A percentile compares a stretch with the other conserved stretches of the same genome.
phyloP scores from a whole-genome alignment of 257 asterid genomes.

The Solanum rostratum region DNA sequence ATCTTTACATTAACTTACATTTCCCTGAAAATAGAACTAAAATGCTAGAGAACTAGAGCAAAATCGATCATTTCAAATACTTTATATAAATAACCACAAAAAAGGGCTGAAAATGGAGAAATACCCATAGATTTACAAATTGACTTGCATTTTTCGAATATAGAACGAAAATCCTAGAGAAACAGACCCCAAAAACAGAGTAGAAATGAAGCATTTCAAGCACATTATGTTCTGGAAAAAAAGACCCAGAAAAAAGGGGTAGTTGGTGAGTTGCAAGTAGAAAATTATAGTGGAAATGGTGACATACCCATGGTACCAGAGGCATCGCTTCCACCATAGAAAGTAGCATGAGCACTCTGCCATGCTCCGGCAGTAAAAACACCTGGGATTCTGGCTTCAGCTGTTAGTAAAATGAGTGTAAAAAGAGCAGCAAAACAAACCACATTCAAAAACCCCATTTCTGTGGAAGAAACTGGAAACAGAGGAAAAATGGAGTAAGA shows the following conservation, averaged over 20 bases:
- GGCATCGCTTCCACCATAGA: constrained; percentile 85
- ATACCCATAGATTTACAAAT: constrained; percentile 40
- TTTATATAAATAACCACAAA: not conserved
- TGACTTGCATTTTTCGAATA: not conserved
- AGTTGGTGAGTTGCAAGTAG: not conserved
- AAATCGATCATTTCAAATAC: not conserved
- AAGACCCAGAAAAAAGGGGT: not conserved
- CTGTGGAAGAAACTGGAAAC: not conserved
- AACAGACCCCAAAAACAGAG: not conserved
- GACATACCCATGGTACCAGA: constrained; percentile 84
- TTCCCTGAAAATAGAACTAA: not conserved
- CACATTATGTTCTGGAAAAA: not conserved
- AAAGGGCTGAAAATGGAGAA: not conserved
- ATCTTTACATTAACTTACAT: not conserved
- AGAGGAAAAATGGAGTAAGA: not conserved
- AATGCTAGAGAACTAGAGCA: not conserved
- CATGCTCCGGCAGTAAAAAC: constrained; percentile 52
- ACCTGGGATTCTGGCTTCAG: constrained; percentile 54
- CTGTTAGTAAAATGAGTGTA: constrained; percentile 3
- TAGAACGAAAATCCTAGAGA: not conserved
- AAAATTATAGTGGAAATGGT: not conserved
- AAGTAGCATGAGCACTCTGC: constrained; percentile 78
- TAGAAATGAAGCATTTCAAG: not conserved
- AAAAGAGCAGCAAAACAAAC: constrained; percentile 26
- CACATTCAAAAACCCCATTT: constrained; percentile 31